Percentiles rank a stretch among this genome's conserved stretches.
Conservation (phyloP, 164 flowering plant species). For the Paratinospora sagittata region DNA sequence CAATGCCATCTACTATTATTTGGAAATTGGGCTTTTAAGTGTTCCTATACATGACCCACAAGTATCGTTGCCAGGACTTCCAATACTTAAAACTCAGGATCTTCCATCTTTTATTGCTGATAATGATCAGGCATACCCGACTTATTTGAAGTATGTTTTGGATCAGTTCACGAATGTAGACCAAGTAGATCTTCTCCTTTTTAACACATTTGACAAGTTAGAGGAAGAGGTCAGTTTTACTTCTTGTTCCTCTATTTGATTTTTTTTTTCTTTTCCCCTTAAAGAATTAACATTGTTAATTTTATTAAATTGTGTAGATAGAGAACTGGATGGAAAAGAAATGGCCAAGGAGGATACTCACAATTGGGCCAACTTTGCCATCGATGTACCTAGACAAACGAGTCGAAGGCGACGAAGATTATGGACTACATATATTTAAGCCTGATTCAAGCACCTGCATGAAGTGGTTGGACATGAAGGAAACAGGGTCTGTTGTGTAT, state of each 20-base stretch:
- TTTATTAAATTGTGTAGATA: background rate
- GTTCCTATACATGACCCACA: slow-evolving; percentile 1
- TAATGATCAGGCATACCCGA: slow-evolving; percentile 8
- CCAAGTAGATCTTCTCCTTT: slow-evolving; percentile 28
- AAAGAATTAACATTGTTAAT: too few relatives aligned
- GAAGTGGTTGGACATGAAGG: slow-evolving; percentile 12
- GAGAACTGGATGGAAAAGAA: slow-evolving; percentile 6
- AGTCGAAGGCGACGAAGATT: slow-evolving; percentile 7
- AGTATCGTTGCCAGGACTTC: slow-evolving; percentile 21
- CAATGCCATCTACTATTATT: slow-evolving; percentile 13
- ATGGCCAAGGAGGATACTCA: background rate
- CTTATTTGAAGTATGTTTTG: background rate
- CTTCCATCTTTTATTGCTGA: slow-evolving; percentile 21
- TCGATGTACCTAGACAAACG: slow-evolving; percentile 22
- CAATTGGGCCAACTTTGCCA: slow-evolving; percentile 33
- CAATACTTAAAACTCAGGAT: slow-evolving; percentile 17
- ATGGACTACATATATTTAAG: slow-evolving; percentile 6
- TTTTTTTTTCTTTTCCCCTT: too few relatives aligned
- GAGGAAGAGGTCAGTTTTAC: slow-evolving; percentile 27
- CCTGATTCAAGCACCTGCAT: slow-evolving; percentile 4
- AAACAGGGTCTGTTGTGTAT: slow-evolving; percentile 14
- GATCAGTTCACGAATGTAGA: slow-evolving; percentile 23
- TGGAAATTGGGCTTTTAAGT: slow-evolving; percentile 6
- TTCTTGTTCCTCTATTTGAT: too few relatives aligned
- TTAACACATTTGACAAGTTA: slow-evolving; percentile 28